phyloP scores from a whole-genome alignment of 2,329 filamentous ascomycete genomes.

The Monosporascus sp. region DNA sequence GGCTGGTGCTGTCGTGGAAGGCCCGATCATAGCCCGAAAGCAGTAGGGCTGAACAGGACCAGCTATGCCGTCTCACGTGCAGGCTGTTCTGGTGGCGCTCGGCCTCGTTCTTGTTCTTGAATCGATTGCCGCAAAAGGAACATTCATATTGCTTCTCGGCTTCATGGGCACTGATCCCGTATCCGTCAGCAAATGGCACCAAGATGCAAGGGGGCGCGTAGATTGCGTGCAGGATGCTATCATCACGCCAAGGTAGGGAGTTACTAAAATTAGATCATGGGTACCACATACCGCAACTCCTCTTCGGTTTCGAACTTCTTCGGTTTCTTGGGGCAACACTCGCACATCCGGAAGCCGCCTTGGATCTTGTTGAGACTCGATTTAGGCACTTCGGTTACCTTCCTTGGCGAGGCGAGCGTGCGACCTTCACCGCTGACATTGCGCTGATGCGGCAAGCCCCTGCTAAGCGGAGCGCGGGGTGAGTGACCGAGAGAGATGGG shows the following conservation, averaged over 20 bases:
- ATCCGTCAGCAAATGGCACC: slow-evolving; percentile 7
- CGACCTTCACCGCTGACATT: slow-evolving; percentile 37
- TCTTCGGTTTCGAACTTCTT: slow-evolving; percentile 87
- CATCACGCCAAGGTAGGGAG: background rate
- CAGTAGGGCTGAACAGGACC: slow-evolving; percentile 84
- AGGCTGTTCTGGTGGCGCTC: slow-evolving; percentile 95
- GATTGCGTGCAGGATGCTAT: background rate
- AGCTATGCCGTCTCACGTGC: slow-evolving; percentile 86
- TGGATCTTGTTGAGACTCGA: slow-evolving; percentile 43
- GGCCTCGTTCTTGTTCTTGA: slow-evolving; percentile 99
- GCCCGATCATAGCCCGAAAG: slow-evolving; percentile 65
- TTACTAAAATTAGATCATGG: background rate
- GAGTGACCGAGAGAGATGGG: slow-evolving; percentile 44
- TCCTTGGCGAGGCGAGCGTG: slow-evolving; percentile 43
- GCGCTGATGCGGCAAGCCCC: slow-evolving; percentile 36
- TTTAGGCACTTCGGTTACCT: slow-evolving; percentile 46
- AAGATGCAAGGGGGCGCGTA: background rate
- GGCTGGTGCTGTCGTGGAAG: slow-evolving; percentile 73
- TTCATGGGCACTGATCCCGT: slow-evolving; percentile 64
- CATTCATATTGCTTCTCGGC: slow-evolving; percentile 96
- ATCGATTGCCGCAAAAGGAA: slow-evolving; percentile 85
- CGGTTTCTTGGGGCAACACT: slow-evolving; percentile 95
- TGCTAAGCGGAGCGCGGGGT: slow-evolving; percentile 40
- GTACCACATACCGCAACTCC: slow-evolving; percentile 68
- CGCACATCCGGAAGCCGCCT: slow-evolving; percentile 61